phyloP scores from a whole-genome alignment of 768 basidiomycete genomes.

The Serpula lacrymans region DNA sequence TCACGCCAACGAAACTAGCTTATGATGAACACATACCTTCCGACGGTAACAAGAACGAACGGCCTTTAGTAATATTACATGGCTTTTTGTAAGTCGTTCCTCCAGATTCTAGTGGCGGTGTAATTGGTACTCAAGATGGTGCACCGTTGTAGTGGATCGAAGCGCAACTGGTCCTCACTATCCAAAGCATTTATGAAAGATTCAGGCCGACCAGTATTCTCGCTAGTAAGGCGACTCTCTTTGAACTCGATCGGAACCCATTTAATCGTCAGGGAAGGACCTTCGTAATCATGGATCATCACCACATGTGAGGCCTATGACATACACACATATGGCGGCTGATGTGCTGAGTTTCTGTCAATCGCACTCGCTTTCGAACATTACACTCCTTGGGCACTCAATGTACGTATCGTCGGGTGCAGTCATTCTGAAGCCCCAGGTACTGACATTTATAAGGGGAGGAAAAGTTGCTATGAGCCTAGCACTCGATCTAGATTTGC shows the following conservation, averaged over 20 bases:
- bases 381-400: conserved; percentile 84
- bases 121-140: too few species aligned
- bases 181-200: conserved; percentile 70
- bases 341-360: conserved; percentile 72
- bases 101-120: too few species aligned
- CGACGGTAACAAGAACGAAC: conserved; percentile 28
- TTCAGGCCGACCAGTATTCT: conserved; percentile 66
- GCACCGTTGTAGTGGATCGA: conserved; percentile 82
- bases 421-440: not conserved
- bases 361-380: conserved; percentile 48
- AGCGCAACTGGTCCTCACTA: conserved; percentile 85
- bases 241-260: not conserved
- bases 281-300: conserved; percentile 88
- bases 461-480: conserved; percentile 80
- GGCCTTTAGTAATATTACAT: conserved; percentile 56
- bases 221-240: conserved; percentile 47
- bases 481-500: conserved; percentile 46
- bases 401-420: conserved; percentile 54
- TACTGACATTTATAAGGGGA: conserved; percentile 51
- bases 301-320: conserved; percentile 70
- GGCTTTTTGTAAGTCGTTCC: conserved; percentile 53
- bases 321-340: conserved; percentile 73
- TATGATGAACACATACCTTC: conserved; percentile 30
- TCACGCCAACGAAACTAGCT: conserved; percentile 23
- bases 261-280: conserved; percentile 48